These are phyloP conservation scores for Pichia manshurica DNA, from an alignment of 805 yeast genomes.

Conservation along the genomic window DNA sequence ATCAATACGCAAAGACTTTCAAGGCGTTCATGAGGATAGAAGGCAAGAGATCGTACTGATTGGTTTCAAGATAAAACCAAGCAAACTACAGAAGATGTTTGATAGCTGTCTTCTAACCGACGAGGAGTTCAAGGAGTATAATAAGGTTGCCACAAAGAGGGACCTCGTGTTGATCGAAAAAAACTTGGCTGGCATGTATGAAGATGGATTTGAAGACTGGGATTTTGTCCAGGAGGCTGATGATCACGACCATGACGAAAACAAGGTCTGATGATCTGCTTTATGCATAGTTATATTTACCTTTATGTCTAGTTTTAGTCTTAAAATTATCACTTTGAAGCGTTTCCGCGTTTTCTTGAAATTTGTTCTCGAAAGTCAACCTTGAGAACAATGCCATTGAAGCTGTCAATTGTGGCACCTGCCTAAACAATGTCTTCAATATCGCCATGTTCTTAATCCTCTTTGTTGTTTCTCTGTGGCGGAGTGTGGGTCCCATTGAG, in stretches of 20 bases:
- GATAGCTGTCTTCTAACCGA: conserved; percentile 38
- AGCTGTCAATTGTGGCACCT: no score
- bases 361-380: no score
- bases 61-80: conserved; percentile 33
- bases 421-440: no score
- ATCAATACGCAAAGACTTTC: conserved; percentile 33
- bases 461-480: no score
- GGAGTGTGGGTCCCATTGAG: no score
- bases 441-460: no score
- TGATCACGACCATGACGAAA: not conserved
- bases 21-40: conserved; percentile 38
- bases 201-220: conserved; percentile 44
- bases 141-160: conserved; percentile 25
- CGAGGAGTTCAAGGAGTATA: conserved; percentile 30
- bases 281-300: not conserved
- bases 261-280: not conserved
- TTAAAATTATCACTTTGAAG: no score
- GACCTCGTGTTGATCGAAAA: conserved; percentile 31
- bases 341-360: no score
- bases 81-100: conserved; percentile 26
- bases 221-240: conserved; percentile 9
- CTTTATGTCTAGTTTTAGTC: no score
- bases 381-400: no score
- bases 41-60: conserved; percentile 42
- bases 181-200: conserved; percentile 27